phyloP scores from a whole-genome alignment of 1,284 basidiomycete species.

The Chiua sp. region DNA sequence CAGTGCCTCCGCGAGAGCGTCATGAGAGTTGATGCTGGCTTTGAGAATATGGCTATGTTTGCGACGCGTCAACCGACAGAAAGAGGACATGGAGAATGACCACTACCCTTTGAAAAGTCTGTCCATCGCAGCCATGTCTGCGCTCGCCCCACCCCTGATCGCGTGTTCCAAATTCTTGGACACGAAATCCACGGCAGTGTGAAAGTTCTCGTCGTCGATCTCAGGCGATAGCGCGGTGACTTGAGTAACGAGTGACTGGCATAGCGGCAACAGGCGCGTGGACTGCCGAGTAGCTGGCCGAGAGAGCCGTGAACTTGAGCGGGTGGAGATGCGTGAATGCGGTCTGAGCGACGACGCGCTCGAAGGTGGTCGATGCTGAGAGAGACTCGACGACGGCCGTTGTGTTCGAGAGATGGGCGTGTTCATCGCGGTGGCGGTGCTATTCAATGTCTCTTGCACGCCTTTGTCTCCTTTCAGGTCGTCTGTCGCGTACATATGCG shows the following conservation, averaged over 20 bases:
- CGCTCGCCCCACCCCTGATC: constrained; percentile 57
- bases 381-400: no score
- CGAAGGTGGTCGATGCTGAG: no score
- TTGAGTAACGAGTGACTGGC: constrained; percentile 61
- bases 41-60: constrained; percentile 61
- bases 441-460: constrained; percentile 7
- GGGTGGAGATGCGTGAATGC: constrained; percentile 40
- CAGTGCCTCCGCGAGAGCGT: constrained; percentile 63
- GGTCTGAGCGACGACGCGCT: constrained; percentile 43
- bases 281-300: constrained; percentile 51
- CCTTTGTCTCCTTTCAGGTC: no score
- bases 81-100: constrained; percentile 1
- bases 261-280: constrained; percentile 57
- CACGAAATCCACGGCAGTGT: constrained; percentile 56
- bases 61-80: constrained; percentile 16
- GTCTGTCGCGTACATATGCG: constrained; percentile 20
- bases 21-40: constrained; percentile 68
- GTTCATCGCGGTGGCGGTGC: constrained; percentile 28
- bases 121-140: constrained; percentile 60
- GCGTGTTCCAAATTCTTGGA: constrained; percentile 54
- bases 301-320: constrained; percentile 53
- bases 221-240: constrained; percentile 45
- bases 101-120: constrained; percentile 62
- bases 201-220: constrained; percentile 53
- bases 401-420: not conserved